These are phyloP conservation scores for Pseudomassariella vexata DNA, from an alignment of 2,329 filamentous ascomycete genomes.

Conservation along the genomic window DNA sequence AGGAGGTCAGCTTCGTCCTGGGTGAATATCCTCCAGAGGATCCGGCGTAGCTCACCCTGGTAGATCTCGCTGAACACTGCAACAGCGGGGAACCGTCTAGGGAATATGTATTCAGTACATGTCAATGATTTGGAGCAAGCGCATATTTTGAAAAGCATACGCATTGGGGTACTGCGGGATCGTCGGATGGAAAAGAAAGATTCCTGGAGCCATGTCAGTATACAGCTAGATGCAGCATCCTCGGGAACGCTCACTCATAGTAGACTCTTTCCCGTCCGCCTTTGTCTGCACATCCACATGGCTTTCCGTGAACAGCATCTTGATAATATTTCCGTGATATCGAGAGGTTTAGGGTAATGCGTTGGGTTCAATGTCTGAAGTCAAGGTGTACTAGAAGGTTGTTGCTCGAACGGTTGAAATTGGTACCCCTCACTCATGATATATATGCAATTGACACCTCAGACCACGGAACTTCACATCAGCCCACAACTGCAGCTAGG, in stretches of 20 bases:
- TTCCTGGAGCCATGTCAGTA: constrained; percentile 59
- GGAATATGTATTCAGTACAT: constrained; percentile 12
- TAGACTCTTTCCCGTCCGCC: constrained; percentile 46
- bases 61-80: constrained; percentile 93
- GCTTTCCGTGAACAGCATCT: constrained; percentile 50
- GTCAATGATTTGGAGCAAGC: constrained; percentile 2
- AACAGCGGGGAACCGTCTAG: constrained; percentile 73
- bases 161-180: constrained; percentile 84
- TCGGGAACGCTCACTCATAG: constrained; percentile 40
- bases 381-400: no score
- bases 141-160: constrained; percentile 30
- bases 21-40: no score
- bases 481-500: no score
- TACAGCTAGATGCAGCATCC: constrained; percentile 9
- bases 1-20: constrained; percentile 8
- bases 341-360: no score
- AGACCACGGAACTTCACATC: no score
- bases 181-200: constrained; percentile 82
- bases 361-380: no score
- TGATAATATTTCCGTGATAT: no score
- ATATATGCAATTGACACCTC: no score
- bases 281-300: constrained; percentile 43
- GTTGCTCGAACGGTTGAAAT: no score
- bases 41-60: constrained; percentile 56
- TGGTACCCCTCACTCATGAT: no score